Percentiles rank a stretch among this genome's conserved stretches.
Conservation (phyloP, 2,329 filamentous ascomycete genomes). For the Calonectria naviculata region DNA sequence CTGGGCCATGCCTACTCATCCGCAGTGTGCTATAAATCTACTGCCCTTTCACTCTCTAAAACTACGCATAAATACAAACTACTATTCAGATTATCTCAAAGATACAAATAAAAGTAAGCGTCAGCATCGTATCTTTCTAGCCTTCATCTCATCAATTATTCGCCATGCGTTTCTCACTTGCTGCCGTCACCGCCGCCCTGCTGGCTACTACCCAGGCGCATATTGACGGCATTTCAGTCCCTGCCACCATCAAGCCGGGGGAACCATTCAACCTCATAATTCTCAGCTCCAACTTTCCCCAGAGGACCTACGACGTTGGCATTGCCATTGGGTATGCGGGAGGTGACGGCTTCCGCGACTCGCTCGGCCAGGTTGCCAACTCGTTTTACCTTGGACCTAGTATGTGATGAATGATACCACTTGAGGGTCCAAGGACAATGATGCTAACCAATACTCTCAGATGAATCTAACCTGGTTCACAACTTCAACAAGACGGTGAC, state of each 20-base stretch:
- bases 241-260: slow-evolving; percentile 52
- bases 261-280: slow-evolving; percentile 51
- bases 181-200: slow-evolving; percentile 33
- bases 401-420: slow-evolving; percentile 20
- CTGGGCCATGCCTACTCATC: background rate
- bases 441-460: slow-evolving; percentile 19
- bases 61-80: background rate
- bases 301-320: slow-evolving; percentile 55
- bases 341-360: slow-evolving; percentile 34
- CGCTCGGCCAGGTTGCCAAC: slow-evolving; percentile 44
- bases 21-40: slow-evolving; percentile 8
- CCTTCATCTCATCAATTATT: background rate
- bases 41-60: too few species aligned
- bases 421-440: too few species aligned
- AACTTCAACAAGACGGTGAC: slow-evolving; percentile 41
- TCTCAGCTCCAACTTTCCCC: slow-evolving; percentile 55
- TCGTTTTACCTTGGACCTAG: slow-evolving; percentile 52
- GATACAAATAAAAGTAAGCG: too few species aligned
- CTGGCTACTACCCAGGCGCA: slow-evolving; percentile 46
- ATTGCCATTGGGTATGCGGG: slow-evolving; percentile 53
- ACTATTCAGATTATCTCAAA: too few species aligned
- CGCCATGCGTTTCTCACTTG: slow-evolving; percentile 36
- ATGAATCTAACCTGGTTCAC: slow-evolving; percentile 36
- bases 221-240: slow-evolving; percentile 56
- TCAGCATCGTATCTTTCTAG: background rate